These are phyloP conservation scores for Auxenochlorella pyrenoidosa DNA, from an alignment of 139 green algal species.

Conservation along the genomic window DNA sequence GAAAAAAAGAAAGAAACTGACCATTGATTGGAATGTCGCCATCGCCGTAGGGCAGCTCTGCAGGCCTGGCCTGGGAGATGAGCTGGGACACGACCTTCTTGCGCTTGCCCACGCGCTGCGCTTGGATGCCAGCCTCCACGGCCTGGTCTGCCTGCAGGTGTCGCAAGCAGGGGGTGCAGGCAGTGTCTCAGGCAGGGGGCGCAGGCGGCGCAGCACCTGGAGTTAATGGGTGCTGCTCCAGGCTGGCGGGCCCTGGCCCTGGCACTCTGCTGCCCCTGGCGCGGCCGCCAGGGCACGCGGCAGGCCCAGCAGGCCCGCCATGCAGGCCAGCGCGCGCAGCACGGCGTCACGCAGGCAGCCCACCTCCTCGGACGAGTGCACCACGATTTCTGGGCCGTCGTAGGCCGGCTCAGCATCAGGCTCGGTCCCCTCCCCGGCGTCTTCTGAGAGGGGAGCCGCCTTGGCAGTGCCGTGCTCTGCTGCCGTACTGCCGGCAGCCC, in stretches of 20 bases:
- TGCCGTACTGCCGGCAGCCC: not conserved
- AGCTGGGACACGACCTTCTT: conserved; percentile 16
- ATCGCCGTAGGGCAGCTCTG: not conserved
- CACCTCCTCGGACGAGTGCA: not conserved
- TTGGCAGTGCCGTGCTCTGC: not conserved
- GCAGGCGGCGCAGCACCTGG: not conserved
- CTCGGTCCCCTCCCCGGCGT: not conserved
- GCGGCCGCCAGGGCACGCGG: too few relatives aligned
- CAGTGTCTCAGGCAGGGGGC: too few relatives aligned
- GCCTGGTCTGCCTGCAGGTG: not conserved
- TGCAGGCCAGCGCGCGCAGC: not conserved
- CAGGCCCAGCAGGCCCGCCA: not conserved
- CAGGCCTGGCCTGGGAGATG: not conserved
- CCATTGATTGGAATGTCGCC: conserved; percentile 1
- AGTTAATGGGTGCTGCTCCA: not conserved
- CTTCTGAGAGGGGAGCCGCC: not conserved
- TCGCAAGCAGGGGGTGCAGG: too few relatives aligned
- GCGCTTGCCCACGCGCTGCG: conserved; percentile 1
- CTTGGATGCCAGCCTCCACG: not conserved
- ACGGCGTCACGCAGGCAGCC: not conserved
- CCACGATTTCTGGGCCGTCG: not conserved
- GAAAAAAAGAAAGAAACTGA: not conserved
- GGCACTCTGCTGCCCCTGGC: not conserved
- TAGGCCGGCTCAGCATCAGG: not conserved
- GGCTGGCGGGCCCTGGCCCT: not conserved